These are phyloP conservation scores for Teunomyces stri DNA, from an alignment of 805 yeast genomes.

Conservation along the genomic window DNA sequence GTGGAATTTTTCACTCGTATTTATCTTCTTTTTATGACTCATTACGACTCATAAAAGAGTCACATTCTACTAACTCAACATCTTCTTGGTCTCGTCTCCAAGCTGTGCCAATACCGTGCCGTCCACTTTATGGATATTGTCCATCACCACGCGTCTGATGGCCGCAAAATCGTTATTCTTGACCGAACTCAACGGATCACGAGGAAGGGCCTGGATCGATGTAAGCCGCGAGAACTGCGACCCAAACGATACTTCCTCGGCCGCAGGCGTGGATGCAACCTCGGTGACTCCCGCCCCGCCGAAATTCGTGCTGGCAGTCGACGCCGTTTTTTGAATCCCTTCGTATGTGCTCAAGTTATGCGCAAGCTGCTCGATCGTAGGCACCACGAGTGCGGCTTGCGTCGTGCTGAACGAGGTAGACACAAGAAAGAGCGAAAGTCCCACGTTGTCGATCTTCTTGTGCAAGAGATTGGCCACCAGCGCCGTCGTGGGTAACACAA, in stretches of 20 bases:
- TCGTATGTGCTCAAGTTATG: constrained; percentile 27
- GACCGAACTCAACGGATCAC: constrained; percentile 69
- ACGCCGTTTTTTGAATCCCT: constrained; percentile 22
- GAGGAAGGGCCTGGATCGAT: constrained; percentile 55
- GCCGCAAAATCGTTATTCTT: constrained; percentile 30
- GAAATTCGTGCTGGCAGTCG: constrained; percentile 15
- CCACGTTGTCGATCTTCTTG: constrained; percentile 52
- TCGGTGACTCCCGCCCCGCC: constrained; percentile 17
- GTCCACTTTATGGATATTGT: constrained; percentile 28
- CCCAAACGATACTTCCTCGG: constrained; percentile 72
- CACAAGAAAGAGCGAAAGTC: constrained; percentile 45
- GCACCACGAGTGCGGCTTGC: constrained; percentile 22
- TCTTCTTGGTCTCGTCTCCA: neutral
- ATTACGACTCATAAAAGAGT: no score
- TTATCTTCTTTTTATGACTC: no score
- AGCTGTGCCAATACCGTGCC: constrained; percentile 15
- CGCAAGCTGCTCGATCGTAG: constrained; percentile 32
- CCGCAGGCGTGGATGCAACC: constrained; percentile 38
- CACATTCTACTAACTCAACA: neutral
- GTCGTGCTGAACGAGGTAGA: constrained; percentile 18
- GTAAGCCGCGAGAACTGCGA: constrained; percentile 75
- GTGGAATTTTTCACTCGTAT: no score
- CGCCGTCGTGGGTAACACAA: constrained; percentile 52
- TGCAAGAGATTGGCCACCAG: constrained; percentile 51
- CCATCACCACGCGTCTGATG: constrained; percentile 25